A percentile compares a stretch with the other conserved stretches of the same genome.
Evolutionary conservation across 2,329 filamentous ascomycete genomes (phyloP).

Genomic region (Aspergillus alliaceus): DNA sequence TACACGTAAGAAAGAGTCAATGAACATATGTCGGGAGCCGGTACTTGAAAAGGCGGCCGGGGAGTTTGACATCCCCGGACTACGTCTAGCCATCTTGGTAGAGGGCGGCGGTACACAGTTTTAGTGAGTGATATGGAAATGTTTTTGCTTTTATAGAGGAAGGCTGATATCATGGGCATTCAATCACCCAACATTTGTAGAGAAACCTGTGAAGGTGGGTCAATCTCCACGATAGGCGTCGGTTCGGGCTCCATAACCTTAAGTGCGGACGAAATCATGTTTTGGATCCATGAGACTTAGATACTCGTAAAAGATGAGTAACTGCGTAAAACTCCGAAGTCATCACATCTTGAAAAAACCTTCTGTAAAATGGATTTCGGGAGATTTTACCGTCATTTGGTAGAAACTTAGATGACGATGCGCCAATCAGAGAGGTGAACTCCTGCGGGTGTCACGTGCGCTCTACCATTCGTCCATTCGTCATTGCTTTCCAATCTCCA

Average conservation of each 20-base stretch:
- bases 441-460: neutral
- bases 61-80: too few relatives aligned
- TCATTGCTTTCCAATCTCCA: too few relatives aligned
- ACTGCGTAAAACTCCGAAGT: neutral
- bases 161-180: neutral
- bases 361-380: too few relatives aligned
- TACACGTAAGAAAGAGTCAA: neutral
- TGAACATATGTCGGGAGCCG: neutral
- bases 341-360: neutral
- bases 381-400: too few relatives aligned
- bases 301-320: neutral
- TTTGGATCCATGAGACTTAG: neutral
- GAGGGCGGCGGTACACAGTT: neutral
- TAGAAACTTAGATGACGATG: too few relatives aligned
- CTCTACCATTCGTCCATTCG: constrained; percentile 1
- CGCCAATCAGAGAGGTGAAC: neutral
- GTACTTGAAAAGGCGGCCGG: neutral
- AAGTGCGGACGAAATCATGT: neutral
- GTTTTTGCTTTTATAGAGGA: neutral
- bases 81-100: too few relatives aligned
- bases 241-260: neutral
- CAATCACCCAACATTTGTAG: neutral
- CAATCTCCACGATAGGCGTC: neutral
- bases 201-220: neutral
- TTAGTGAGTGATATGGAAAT: neutral